Evolutionary conservation across 768 basidiomycete species (phyloP), one percentile per base, ranked within the genome.

Genomic region (Suillus lakei): DNA sequence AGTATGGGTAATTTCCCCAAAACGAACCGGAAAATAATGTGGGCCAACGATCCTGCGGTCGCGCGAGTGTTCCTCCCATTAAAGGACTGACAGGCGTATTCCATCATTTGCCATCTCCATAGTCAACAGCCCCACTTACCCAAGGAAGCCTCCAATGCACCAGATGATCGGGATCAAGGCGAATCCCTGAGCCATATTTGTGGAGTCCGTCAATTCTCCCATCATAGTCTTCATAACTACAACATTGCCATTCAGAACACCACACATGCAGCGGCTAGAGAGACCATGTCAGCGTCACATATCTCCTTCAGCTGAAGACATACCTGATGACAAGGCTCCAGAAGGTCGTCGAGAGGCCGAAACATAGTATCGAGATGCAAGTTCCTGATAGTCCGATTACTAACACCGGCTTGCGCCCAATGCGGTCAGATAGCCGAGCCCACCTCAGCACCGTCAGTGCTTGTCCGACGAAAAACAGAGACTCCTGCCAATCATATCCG

Each of bases 201-300:
- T 74, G 18, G 64, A 64, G 44, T 79, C 36, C 83, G 86, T 88
- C 39, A 91, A 74, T 65, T 91, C 89, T 0, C 84, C 89, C 76
- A 91, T 83, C 65, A 87, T 84, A 63, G 86, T 88, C 71, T 91
- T 92, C 83, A 91, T 88, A 30, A 91, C 89, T 4, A 85, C 79
- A 1, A 74, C 8, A 38, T 82, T 81, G 5, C 81, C 81, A 60
- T 81, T 81, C 15, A 82, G 66, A 16, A 73, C 16, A 6, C 79
- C 81, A 32, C 77, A 71, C 2, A 80, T 67, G 38, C 79, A 78
- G 43, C 78, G 78, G 63, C 79, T 79, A 30, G 3, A 18, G 23
- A 30, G 18, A 36, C 32, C 16, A 15, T 23, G 39, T 44, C 13
- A 28, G 50, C 3, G 18, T 44, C 15, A 0, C 5, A 26, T 2